These are phyloP conservation scores for Herpotrichia juniperi DNA, from an alignment of 2,329 filamentous ascomycete genomes.

Conservation along the genomic window DNA sequence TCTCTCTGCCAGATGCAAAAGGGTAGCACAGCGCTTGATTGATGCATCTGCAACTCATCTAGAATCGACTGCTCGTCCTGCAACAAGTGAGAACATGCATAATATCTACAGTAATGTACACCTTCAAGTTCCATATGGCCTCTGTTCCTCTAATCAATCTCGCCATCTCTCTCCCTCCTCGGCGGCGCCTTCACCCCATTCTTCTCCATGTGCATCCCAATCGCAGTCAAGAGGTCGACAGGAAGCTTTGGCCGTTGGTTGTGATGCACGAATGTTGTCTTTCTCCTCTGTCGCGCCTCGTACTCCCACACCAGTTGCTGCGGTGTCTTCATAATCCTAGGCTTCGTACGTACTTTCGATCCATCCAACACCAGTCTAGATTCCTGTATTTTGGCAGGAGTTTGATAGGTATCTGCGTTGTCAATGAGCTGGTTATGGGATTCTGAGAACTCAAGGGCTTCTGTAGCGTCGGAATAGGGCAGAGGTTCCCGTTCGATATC, in stretches of 20 bases:
- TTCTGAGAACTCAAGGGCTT: neutral
- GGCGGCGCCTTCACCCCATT: conserved; percentile 19
- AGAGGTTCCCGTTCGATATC: neutral
- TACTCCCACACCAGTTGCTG: conserved; percentile 40
- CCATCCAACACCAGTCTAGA: neutral
- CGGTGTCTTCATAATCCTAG: neutral
- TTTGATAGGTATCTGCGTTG: too few species aligned
- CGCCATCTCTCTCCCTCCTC: neutral
- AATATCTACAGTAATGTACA: neutral
- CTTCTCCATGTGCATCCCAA: conserved; percentile 49
- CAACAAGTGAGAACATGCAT: too few species aligned
- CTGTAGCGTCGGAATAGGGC: neutral
- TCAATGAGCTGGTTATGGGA: neutral
- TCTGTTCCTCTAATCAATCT: neutral
- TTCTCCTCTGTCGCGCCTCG: neutral
- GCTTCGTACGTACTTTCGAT: neutral
- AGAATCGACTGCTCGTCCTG: too few species aligned
- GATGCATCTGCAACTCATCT: too few species aligned
- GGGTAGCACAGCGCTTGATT: too few species aligned
- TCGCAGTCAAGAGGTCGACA: conserved; percentile 46
- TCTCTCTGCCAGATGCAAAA: too few species aligned
- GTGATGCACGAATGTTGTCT: neutral
- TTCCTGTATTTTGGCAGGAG: neutral
- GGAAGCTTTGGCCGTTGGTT: conserved; percentile 19
- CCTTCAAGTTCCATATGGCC: neutral